Percentiles rank a stretch among this genome's conserved stretches.
phyloP scores from a whole-genome alignment of 495 filamentous ascomycete genomes.

The Chlorociboria aeruginascens region DNA sequence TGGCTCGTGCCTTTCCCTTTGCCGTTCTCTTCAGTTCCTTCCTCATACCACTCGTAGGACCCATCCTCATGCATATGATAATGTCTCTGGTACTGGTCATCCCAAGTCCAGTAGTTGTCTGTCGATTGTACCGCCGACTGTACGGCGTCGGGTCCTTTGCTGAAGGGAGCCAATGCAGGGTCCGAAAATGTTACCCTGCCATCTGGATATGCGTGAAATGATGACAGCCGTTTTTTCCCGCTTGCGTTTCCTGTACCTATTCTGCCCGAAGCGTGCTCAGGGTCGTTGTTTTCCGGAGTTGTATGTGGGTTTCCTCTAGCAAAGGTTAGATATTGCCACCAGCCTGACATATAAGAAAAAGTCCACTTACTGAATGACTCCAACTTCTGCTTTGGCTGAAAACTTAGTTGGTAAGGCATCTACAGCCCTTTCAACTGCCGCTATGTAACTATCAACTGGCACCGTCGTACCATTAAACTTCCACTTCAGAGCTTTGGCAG shows the following conservation, averaged over 20 bases:
- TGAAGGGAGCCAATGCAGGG: no score
- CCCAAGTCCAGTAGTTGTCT: no score
- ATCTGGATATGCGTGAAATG: slow-evolving; percentile 1
- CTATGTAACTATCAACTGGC: not conserved
- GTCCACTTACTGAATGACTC: not conserved
- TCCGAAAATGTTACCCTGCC: not conserved
- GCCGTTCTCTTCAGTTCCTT: no score
- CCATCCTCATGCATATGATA: no score
- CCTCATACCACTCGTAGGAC: no score
- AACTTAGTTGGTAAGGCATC: not conserved
- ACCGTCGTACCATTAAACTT: not conserved
- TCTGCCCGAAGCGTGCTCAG: not conserved
- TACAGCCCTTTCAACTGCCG: not conserved
- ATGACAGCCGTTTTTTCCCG: not conserved
- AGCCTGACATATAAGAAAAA: not conserved
- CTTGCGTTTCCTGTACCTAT: not conserved
- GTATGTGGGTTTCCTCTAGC: not conserved
- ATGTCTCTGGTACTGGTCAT: no score
- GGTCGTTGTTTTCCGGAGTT: not conserved
- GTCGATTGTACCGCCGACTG: no score
- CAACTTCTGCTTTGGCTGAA: slow-evolving; percentile 2
- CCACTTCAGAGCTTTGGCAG: slow-evolving; percentile 1
- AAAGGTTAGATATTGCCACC: not conserved
- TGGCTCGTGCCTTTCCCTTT: no score
- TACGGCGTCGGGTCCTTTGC: no score